Evolutionary conservation across 2,329 filamentous ascomycete species (phyloP), one percentile per base, ranked within the genome.

Genomic region (Fusarium denticulatum): DNA sequence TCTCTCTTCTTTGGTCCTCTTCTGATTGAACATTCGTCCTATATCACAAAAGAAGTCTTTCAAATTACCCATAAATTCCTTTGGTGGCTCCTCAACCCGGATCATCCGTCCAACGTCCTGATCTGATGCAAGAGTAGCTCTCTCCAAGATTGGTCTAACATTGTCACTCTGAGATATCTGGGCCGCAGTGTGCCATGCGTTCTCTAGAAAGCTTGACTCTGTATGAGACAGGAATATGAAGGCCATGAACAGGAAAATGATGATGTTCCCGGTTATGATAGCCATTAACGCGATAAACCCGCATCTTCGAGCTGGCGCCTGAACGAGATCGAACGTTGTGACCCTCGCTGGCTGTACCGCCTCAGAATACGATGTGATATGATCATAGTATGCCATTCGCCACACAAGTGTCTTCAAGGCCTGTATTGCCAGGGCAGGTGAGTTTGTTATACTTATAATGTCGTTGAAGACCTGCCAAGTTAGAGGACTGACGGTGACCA

Each of bases 341-440:
- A 45, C 2, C 2, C 5, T 20, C 24, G 24, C 43, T 6, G 24
- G 43, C 0, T 20, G 12, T 7, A 7, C 0, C 16, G 24, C 24
- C 12, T 20, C 0, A 5, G 24, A 5, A 20, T 45, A 45, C 20
- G 43, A 45, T 7, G 24, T 45, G 4, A 45, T 9, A 14, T 45
- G 24, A 7, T 14, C 24, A 45, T 26, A 26, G 12, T 45, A 45
- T 14, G 16, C 43, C 12, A 45, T 45, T 45, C 43, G 24, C 24
- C 43, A 20, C 0, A 45, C 16, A 5, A 45, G 4, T 6, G 43
- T 26, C 2, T 12, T 20, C 18, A 45, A 26, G 7, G 24, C 16
- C 26, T 26, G 18, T 45, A 45, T 26, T 6, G 24, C 24, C 1
- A 26, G 16, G 7, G 18, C 24, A 14, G 43, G 43, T 6, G 43